phyloP scores from a whole-genome alignment of 306 rosid genomes.

The Acacia confusa region DNA sequence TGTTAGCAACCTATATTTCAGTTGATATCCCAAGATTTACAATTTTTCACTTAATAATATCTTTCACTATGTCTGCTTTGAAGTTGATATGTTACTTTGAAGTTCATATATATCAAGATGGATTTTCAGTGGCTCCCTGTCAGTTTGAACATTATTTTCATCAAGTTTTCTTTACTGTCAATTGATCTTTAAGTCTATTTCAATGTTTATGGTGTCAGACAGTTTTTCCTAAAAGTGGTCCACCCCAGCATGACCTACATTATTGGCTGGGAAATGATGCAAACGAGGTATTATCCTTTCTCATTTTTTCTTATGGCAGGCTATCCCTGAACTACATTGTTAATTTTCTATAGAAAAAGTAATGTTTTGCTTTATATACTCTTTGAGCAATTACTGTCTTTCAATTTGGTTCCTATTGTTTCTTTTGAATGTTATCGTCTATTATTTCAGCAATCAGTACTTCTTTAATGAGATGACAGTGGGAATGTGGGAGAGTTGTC shows the following conservation, averaged over 20 bases:
- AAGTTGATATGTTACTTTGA: slow-evolving; percentile 25
- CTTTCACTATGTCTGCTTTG: background rate
- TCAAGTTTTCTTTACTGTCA: slow-evolving; percentile 8
- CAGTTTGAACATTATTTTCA: slow-evolving; percentile 16
- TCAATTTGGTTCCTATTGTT: slow-evolving; percentile 1
- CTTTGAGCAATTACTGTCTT: background rate
- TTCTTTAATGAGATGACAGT: slow-evolving; percentile 10
- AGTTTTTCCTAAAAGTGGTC: slow-evolving; percentile 55
- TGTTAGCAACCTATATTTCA: slow-evolving; percentile 13
- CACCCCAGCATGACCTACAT: slow-evolving; percentile 80
- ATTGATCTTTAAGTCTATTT: slow-evolving; percentile 28
- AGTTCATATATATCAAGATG: slow-evolving; percentile 11
- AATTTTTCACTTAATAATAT: background rate
- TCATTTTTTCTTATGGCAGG: slow-evolving; percentile 4
- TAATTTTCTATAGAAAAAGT: background rate
- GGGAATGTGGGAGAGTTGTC: background rate
- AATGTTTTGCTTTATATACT: background rate
- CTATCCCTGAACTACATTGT: background rate
- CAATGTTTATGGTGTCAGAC: slow-evolving; percentile 64
- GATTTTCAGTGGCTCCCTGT: slow-evolving; percentile 24
- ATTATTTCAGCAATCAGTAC: background rate
- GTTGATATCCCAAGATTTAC: slow-evolving; percentile 14
- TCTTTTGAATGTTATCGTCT: slow-evolving; percentile 4
- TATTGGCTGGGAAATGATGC: slow-evolving; percentile 84
- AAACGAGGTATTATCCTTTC: slow-evolving; percentile 50